Evolutionary conservation across 768 basidiomycete genomes (phyloP).

Genomic region (Gyrodon lividus): DNA sequence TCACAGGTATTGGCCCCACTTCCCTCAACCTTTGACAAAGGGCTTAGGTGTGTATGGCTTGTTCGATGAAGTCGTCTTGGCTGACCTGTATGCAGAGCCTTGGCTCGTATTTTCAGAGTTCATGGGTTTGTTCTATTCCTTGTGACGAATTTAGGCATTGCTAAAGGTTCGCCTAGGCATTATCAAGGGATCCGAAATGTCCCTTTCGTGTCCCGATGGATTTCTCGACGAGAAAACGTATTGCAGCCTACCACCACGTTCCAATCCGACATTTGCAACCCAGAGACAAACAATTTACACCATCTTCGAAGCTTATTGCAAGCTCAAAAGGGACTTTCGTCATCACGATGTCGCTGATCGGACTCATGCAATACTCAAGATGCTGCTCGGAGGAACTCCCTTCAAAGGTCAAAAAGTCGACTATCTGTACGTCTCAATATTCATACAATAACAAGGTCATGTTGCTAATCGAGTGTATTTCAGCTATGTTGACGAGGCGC

Average conservation of each 20-base stretch:
- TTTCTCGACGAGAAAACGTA: constrained; percentile 48
- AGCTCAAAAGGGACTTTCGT: constrained; percentile 39
- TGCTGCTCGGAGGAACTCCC: constrained; percentile 25
- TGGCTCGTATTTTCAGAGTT: constrained; percentile 64
- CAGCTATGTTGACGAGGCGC: constrained; percentile 71
- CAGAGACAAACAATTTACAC: constrained; percentile 49
- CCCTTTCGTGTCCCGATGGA: constrained; percentile 35
- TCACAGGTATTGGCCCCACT: constrained; percentile 57
- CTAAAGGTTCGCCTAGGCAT: constrained; percentile 38
- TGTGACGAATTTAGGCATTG: not conserved
- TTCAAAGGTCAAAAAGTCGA: constrained; percentile 48
- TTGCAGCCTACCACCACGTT: constrained; percentile 46
- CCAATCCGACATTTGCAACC: constrained; percentile 53
- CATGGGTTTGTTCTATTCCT: constrained; percentile 44
- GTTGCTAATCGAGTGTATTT: not conserved
- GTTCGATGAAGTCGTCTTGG: not conserved
- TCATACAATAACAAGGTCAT: not conserved
- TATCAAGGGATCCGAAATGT: constrained; percentile 65
- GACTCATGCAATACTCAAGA: constrained; percentile 50
- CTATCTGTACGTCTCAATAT: constrained; percentile 44
- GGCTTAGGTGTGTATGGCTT: constrained; percentile 44
- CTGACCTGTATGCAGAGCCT: constrained; percentile 43
- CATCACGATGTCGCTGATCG: constrained; percentile 63
- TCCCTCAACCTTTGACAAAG: constrained; percentile 49
- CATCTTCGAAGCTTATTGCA: constrained; percentile 53